Evolutionary conservation across 805 yeast genomes (phyloP).

Genomic region (Cyberlindnera maclurae): DNA sequence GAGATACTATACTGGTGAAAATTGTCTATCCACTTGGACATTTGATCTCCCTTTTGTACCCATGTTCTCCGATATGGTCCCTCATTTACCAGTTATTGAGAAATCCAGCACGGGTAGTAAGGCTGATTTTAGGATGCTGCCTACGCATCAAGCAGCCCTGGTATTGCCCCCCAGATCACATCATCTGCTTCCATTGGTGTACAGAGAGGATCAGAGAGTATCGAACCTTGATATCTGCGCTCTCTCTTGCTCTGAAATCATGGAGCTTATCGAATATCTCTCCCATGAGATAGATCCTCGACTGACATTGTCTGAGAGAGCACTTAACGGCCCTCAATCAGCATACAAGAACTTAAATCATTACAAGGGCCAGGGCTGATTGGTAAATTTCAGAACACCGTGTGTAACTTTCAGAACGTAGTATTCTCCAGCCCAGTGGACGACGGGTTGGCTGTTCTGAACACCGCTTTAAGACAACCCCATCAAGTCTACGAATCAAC

Average conservation of each 20-base stretch:
- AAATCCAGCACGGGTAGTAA: not conserved
- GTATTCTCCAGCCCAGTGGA: not conserved
- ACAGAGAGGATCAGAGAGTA: slow-evolving; percentile 3
- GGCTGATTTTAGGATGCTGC: slow-evolving; percentile 3
- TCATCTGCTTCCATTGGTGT: slow-evolving; percentile 7
- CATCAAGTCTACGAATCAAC: not conserved
- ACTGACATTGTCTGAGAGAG: not conserved
- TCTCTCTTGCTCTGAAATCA: not conserved
- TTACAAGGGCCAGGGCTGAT: no score
- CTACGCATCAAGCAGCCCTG: slow-evolving; percentile 14
- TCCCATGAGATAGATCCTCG: not conserved
- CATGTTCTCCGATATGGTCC: slow-evolving; percentile 67
- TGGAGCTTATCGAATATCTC: not conserved
- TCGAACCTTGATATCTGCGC: not conserved
- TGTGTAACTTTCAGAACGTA: no score
- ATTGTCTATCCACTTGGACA: slow-evolving; percentile 86
- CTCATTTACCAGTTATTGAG: not conserved
- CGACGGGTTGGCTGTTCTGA: no score
- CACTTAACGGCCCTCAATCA: no score
- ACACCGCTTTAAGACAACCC: not conserved
- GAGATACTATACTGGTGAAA: slow-evolving; percentile 76
- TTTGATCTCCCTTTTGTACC: slow-evolving; percentile 83
- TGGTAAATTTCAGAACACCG: no score
- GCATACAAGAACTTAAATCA: no score
- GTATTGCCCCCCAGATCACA: slow-evolving; percentile 7